Percentiles rank a stretch among this genome's conserved stretches.
phyloP scores from a whole-genome alignment of 1,139 yeast genomes.

The Lipomyces yarrowii region DNA sequence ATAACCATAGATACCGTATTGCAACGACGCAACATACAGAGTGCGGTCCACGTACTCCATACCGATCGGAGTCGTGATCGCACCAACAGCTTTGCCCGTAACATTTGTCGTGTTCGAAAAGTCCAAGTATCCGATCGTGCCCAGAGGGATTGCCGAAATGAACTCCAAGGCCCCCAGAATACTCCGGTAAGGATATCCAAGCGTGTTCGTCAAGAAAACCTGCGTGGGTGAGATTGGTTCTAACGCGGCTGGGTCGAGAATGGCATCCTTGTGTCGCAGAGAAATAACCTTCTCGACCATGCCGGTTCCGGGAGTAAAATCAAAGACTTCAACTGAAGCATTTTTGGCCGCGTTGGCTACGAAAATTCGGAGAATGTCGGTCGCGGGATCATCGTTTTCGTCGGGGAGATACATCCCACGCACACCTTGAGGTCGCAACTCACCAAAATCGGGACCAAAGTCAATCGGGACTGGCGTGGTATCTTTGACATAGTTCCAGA shows the following conservation, averaged over 20 bases:
- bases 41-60: slow-evolving; percentile 23
- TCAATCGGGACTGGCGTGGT: slow-evolving; percentile 16
- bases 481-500: slow-evolving; percentile 30
- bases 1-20: slow-evolving; percentile 28
- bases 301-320: slow-evolving; percentile 18
- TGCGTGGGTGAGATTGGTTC: slow-evolving; percentile 26
- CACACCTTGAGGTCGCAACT: slow-evolving; percentile 30
- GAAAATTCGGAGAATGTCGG: slow-evolving; percentile 21
- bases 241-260: slow-evolving; percentile 27
- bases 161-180: slow-evolving; percentile 16
- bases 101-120: slow-evolving; percentile 29
- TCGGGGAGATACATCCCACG: slow-evolving; percentile 12
- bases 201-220: slow-evolving; percentile 24
- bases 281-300: slow-evolving; percentile 15
- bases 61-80: slow-evolving; percentile 28
- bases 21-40: slow-evolving; percentile 23
- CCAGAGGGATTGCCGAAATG: slow-evolving; percentile 27
- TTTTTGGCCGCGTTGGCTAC: slow-evolving; percentile 28
- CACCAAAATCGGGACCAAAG: slow-evolving; percentile 26
- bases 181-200: slow-evolving; percentile 25
- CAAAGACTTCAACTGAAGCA: slow-evolving; percentile 29
- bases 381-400: background rate
- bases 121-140: slow-evolving; percentile 29
- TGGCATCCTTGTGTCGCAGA: slow-evolving; percentile 24
- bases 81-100: slow-evolving; percentile 26